phyloP scores from a whole-genome alignment of 2,329 filamentous ascomycete genomes.

The Cercospora sp. region DNA sequence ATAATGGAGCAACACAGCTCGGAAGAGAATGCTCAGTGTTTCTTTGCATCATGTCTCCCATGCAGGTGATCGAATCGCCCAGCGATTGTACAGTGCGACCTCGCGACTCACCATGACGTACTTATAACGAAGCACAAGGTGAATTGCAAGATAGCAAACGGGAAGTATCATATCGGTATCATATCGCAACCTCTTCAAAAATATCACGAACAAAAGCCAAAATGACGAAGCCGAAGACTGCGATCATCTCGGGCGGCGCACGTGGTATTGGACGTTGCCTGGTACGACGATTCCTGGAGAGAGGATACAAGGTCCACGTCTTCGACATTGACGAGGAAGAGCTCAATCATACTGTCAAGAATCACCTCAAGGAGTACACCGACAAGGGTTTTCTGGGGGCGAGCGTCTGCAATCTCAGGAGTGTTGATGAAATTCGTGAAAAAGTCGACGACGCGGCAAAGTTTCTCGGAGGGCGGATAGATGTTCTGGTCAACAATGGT shows the following conservation, averaged over 20 bases:
- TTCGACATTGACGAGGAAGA: slow-evolving; percentile 43
- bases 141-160: background rate
- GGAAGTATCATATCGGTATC: too few species aligned
- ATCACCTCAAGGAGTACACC: slow-evolving; percentile 34
- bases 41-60: background rate
- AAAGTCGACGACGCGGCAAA: slow-evolving; percentile 36
- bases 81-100: background rate
- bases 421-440: slow-evolving; percentile 36
- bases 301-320: slow-evolving; percentile 44
- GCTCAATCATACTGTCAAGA: slow-evolving; percentile 38
- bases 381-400: slow-evolving; percentile 23
- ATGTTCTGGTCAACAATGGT: slow-evolving; percentile 46
- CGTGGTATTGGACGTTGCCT: slow-evolving; percentile 41
- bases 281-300: slow-evolving; percentile 39
- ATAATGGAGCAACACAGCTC: background rate
- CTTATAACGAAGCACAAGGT: background rate
- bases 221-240: slow-evolving; percentile 19
- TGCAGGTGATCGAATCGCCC: background rate
- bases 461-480: slow-evolving; percentile 39
- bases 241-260: slow-evolving; percentile 38
- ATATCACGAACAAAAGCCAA: background rate
- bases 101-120: slow-evolving; percentile 5
- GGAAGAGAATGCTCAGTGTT: background rate
- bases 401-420: slow-evolving; percentile 37
- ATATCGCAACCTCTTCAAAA: background rate